Evolutionary conservation across 2,329 filamentous ascomycete species (phyloP).

Genomic region (Trichoderma polysporum): DNA sequence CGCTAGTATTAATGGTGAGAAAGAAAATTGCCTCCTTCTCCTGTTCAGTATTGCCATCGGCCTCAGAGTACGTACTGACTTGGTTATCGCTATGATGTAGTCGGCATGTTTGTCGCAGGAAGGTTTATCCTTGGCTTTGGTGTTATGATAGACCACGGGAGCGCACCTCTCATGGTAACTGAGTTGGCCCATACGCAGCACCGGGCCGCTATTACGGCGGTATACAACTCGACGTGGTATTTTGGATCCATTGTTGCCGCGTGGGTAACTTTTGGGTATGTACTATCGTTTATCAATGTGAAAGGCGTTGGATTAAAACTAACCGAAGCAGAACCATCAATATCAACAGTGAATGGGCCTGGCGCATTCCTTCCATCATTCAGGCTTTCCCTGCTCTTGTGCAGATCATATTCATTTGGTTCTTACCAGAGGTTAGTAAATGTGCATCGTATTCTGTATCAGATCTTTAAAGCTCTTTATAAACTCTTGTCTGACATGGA

Average conservation of each 20-base stretch:
- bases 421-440: slow-evolving; percentile 54
- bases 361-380: slow-evolving; percentile 65
- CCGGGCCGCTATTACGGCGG: slow-evolving; percentile 61
- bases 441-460: slow-evolving; percentile 5
- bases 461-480: fast-evolving
- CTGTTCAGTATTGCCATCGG: too few relatives aligned
- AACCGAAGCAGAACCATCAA: background rate
- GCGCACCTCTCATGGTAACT: slow-evolving; percentile 62
- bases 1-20: slow-evolving; percentile 8
- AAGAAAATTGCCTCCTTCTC: slow-evolving; percentile 37
- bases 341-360: slow-evolving; percentile 62
- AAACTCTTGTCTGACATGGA: background rate
- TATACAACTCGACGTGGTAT: slow-evolving; percentile 68
- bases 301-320: background rate
- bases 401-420: slow-evolving; percentile 65
- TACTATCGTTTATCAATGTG: background rate
- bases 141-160: slow-evolving; percentile 63
- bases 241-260: slow-evolving; percentile 13
- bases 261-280: slow-evolving; percentile 18
- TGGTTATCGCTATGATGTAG: background rate
- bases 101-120: slow-evolving; percentile 41
- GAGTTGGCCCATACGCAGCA: slow-evolving; percentile 70
- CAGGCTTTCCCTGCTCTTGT: slow-evolving; percentile 61
- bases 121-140: slow-evolving; percentile 59
- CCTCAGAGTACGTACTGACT: background rate